Evolutionary conservation across 257 asterid species (phyloP).

Genomic region (Pogostemon cablin): DNA sequence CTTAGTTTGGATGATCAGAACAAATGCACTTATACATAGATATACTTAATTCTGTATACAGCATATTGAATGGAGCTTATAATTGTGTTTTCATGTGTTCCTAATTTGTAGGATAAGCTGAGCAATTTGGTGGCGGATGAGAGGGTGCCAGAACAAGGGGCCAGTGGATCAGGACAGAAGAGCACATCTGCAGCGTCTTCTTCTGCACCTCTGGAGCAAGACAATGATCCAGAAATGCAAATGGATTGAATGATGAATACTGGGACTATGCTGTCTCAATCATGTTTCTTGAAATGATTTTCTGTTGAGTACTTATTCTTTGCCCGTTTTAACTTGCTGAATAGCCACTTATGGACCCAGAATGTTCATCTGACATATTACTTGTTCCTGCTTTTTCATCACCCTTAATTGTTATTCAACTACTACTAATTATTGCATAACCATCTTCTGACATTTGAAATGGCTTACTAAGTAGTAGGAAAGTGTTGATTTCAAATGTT

Average conservation of each 20-base stretch:
- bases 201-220: slow-evolving; percentile 1
- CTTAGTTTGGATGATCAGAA: not conserved
- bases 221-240: slow-evolving; percentile 7
- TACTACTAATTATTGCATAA: not conserved
- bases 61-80: not conserved
- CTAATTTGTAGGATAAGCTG: slow-evolving; percentile 11
- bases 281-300: not conserved
- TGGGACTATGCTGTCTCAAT: not conserved
- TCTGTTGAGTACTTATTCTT: not conserved
- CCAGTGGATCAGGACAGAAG: not conserved
- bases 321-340: not conserved
- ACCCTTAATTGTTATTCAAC: not conserved
- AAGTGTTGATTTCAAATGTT: too few species aligned
- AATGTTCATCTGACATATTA: not conserved
- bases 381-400: not conserved
- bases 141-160: not conserved
- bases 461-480: too few species aligned
- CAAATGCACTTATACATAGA: not conserved
- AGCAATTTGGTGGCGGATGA: not conserved
- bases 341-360: not conserved
- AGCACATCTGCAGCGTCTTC: not conserved
- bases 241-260: not conserved
- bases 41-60: not conserved
- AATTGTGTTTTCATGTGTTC: not conserved
- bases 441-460: not conserved